Base-by-base conservation (phyloP, 2,329 filamentous ascomycete species). In the Calonectria fujianensis region DNA sequence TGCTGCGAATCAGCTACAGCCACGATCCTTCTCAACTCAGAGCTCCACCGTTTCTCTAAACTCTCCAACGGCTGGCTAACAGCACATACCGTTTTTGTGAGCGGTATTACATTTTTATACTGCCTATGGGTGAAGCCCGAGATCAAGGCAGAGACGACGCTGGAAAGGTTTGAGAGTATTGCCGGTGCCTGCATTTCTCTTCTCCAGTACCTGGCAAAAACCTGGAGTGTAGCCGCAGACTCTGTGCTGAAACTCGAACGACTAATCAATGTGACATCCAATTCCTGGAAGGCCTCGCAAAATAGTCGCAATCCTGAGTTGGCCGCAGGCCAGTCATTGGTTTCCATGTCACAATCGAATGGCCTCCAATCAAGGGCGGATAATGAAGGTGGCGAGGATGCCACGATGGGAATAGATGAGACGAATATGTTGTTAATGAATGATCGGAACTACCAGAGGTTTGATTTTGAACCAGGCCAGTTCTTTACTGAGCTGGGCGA, bases 221-320 rank as follows among this genome's bases (percentile, higher is more conserved):
- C 79, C 4, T 81, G 80, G 80, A 80, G 76, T 24, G 80, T 81
- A 18, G 86, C 87, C 37, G 86, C 86, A 39, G 85, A 85, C n/a
- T 77, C 79, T 8, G 80, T 82, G 48, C 81, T 80, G 65, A 84
- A 85, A 70, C 78, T 81, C 8, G 78, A 81, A 31, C 61, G 79
- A 51, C 68, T 81, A 20, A 65, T 68, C 5, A 54, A 74, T 29
- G 27, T 73, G 45, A 76, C 72, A 18, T 35, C 48, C 4, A 63
- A 18, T 52, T 67, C 68, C 11, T 76, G 74, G 74, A 68, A 41
- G 37, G 45, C 45, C 2, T 32, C 54, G 18, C 35, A 50, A 6
- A 65, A 67, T 0, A 70, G 57, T n/a, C 65, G 66, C 7, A 69
- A 45, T 35, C 51, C 67, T 2, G 74, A 76, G 31, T 24, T 74